Evolutionary conservation across 148 eudicot genomes (phyloP).

Genomic region (Fagopyrum homotropicum): DNA sequence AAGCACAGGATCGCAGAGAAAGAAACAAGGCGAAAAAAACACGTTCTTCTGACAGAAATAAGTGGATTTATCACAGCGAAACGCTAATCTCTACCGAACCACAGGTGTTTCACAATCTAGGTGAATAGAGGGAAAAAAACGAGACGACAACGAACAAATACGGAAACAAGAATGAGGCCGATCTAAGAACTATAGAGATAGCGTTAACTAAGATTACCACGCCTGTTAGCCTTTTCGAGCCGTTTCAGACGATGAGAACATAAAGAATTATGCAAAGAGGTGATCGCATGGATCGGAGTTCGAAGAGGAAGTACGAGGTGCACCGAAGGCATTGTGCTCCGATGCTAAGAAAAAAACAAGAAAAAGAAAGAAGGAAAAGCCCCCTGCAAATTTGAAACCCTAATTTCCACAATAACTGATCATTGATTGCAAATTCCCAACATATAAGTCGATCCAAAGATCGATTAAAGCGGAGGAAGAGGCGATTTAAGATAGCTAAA

Average conservation of each 20-base stretch:
- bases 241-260: constrained; percentile 74
- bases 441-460: background rate
- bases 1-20: background rate
- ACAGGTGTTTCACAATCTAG: background rate
- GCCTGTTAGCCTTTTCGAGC: constrained; percentile 76
- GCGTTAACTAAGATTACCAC: constrained; percentile 95
- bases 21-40: background rate
- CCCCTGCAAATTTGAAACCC: background rate
- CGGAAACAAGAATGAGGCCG: background rate
- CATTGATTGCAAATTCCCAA: background rate
- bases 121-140: background rate
- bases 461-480: background rate
- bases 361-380: constrained; percentile 7
- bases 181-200: constrained; percentile 9
- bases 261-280: constrained; percentile 41
- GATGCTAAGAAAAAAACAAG: constrained; percentile 44
- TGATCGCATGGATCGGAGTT: constrained; percentile 28
- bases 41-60: background rate
- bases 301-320: constrained; percentile 39
- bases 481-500: background rate
- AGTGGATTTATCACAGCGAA: background rate
- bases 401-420: background rate
- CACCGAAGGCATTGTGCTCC: constrained; percentile 90
- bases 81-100: background rate
- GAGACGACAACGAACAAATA: background rate